phyloP scores from a whole-genome alignment of 345 rosid species.

The Hypericum androsaemum region DNA sequence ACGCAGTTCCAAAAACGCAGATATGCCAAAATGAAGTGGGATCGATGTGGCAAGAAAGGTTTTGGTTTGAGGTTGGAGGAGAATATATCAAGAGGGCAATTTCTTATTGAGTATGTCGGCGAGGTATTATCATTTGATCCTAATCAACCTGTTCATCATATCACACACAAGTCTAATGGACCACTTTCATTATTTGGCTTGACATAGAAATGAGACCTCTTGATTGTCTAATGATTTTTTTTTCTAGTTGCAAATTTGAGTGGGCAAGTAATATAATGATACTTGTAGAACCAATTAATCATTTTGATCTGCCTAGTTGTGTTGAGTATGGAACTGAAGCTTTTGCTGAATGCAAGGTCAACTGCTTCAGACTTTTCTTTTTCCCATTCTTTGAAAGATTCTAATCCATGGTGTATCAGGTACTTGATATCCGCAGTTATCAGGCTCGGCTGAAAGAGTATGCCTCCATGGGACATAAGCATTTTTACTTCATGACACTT shows the following conservation, averaged over 20 bases:
- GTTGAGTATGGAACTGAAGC: no score
- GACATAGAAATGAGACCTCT: no score
- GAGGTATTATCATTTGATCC: conserved; percentile 44
- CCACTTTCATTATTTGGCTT: background rate
- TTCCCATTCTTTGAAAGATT: background rate
- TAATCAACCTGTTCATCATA: background rate
- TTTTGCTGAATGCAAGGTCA: no score
- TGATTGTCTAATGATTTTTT: no score
- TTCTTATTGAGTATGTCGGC: conserved; percentile 95
- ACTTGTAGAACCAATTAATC: no score
- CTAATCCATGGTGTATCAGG: conserved; percentile 34
- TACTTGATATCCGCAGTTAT: conserved; percentile 86
- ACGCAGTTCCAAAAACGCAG: conserved; percentile 86
- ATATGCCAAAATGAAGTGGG: conserved; percentile 67
- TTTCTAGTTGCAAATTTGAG: no score
- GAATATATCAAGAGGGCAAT: conserved; percentile 59
- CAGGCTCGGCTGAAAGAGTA: conserved; percentile 79
- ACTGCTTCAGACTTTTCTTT: no score
- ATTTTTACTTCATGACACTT: conserved; percentile 98
- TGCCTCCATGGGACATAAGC: conserved; percentile 87
- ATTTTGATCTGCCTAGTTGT: no score
- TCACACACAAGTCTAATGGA: background rate
- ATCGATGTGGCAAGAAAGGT: conserved; percentile 86
- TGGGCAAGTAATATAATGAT: no score
- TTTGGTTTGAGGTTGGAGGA: conserved; percentile 75